Evolutionary conservation across 2,329 filamentous ascomycete genomes (phyloP).

Genomic region (Hypoxylon sp.): DNA sequence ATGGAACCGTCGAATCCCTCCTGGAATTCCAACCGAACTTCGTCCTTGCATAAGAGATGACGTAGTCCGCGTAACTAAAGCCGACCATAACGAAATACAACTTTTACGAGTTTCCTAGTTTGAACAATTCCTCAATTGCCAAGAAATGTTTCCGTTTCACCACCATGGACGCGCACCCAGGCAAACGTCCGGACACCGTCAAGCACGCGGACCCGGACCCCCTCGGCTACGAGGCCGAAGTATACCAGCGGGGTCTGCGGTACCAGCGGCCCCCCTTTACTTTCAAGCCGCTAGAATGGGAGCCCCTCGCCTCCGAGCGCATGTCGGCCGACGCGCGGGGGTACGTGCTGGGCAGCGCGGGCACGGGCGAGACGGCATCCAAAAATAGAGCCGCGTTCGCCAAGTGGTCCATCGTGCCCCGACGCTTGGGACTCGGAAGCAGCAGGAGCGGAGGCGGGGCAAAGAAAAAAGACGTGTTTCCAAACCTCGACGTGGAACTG

Average conservation of each 20-base stretch:
- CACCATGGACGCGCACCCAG: background rate
- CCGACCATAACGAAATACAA: background rate
- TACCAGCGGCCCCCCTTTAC: conserved; percentile 46
- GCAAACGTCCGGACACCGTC: background rate
- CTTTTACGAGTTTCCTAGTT: background rate
- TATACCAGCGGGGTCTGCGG: conserved; percentile 42
- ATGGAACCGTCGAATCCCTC: conserved; percentile 9
- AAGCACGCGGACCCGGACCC: conserved; percentile 32
- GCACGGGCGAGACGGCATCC: conserved; percentile 43
- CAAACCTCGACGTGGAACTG: conserved; percentile 30
- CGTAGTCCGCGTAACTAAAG: background rate
- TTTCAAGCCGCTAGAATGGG: conserved; percentile 47
- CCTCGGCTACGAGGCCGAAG: conserved; percentile 35
- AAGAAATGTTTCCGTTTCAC: background rate
- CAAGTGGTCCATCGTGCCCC: conserved; percentile 43
- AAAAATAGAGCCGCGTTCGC: conserved; percentile 46
- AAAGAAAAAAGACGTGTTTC: conserved; percentile 31
- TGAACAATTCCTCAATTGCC: background rate
- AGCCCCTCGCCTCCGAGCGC: conserved; percentile 40
- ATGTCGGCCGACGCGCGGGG: conserved; percentile 45
- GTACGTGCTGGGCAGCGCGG: conserved; percentile 44
- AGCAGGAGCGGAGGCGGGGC: background rate
- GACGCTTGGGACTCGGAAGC: conserved; percentile 32
- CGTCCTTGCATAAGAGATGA: conserved; percentile 15
- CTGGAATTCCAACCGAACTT: conserved; percentile 1